These are phyloP conservation scores for Penicillium goetzii DNA, from an alignment of 495 filamentous ascomycete genomes.

Conservation along the genomic window DNA sequence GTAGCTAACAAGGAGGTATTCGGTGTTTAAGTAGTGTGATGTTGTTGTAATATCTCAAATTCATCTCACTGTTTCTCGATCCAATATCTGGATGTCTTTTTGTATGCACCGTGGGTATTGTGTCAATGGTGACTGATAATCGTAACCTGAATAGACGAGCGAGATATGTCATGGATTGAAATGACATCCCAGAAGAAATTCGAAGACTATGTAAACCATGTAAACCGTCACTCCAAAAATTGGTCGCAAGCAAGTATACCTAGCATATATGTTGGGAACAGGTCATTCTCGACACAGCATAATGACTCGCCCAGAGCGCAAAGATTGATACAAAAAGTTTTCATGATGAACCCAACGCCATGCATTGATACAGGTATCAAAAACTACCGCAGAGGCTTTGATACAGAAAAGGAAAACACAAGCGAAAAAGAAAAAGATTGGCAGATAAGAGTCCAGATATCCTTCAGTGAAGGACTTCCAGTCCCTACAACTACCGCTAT, in stretches of 20 bases:
- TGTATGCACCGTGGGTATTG: neutral
- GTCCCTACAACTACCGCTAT: neutral
- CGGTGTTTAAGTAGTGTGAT: neutral
- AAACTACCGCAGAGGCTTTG: neutral
- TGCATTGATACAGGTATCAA: conserved; percentile 15
- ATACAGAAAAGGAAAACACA: conserved; percentile 5
- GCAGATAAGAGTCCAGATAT: neutral
- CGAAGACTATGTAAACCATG: neutral
- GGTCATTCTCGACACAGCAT: neutral
- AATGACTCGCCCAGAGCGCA: neutral
- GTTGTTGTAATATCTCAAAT: neutral
- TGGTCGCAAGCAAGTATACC: neutral
- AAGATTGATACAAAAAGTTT: neutral
- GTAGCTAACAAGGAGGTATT: conserved; percentile 9
- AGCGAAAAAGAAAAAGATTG: neutral
- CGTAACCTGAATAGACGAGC: neutral
- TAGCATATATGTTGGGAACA: neutral
- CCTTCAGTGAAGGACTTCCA: neutral
- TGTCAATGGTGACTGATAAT: neutral
- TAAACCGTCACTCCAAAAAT: neutral
- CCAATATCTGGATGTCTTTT: neutral
- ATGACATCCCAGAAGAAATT: neutral
- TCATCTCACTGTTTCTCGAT: neutral
- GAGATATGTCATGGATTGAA: neutral
- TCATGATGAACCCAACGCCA: conserved; percentile 9